Conservation (phyloP, 2,329 filamentous ascomycete genomes). For the Paecilomyces sp. region DNA sequence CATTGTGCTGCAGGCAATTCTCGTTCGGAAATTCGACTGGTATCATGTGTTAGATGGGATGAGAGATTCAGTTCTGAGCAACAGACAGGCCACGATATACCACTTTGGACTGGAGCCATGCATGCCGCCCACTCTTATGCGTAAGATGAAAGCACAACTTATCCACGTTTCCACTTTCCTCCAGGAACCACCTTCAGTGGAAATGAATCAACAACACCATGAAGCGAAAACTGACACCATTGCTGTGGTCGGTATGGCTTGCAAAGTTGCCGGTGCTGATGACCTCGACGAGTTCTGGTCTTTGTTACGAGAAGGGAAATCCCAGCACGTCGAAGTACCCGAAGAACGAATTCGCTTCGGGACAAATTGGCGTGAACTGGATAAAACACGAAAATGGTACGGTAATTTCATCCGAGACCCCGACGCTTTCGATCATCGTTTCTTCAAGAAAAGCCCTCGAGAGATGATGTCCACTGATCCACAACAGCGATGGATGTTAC, state of each 20-base stretch:
- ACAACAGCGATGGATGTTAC: conserved; percentile 17
- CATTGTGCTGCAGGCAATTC: too few relatives aligned
- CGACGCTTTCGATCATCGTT: conserved; percentile 16
- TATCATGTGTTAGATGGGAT: too few relatives aligned
- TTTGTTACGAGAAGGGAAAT: conserved; percentile 15
- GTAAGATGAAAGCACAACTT: too few relatives aligned
- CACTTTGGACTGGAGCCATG: too few relatives aligned
- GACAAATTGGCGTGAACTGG: conserved; percentile 6
- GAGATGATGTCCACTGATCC: conserved; percentile 20
- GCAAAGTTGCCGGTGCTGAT: conserved; percentile 21
- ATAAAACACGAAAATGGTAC: conserved; percentile 7
- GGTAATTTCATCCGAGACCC: conserved; percentile 8
- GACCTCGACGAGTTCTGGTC: conserved; percentile 25
- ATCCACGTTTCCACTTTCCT: too few relatives aligned
- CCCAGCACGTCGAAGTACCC: conserved; percentile 10
- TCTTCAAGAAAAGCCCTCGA: conserved; percentile 15
- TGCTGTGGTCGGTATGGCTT: conserved; percentile 27
- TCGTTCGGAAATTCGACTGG: too few relatives aligned
- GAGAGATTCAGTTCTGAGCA: too few relatives aligned
- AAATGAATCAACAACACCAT: too few relatives aligned
- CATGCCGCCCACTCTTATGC: too few relatives aligned
- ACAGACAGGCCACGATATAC: too few relatives aligned
- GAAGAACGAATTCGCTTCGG: conserved; percentile 9
- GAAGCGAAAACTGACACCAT: conserved; percentile 9
- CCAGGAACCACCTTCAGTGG: too few relatives aligned